Evolutionary conservation across 768 basidiomycete genomes (phyloP), one percentile per base, ranked within the genome.

Genomic region (Tremella yokohamensis): DNA sequence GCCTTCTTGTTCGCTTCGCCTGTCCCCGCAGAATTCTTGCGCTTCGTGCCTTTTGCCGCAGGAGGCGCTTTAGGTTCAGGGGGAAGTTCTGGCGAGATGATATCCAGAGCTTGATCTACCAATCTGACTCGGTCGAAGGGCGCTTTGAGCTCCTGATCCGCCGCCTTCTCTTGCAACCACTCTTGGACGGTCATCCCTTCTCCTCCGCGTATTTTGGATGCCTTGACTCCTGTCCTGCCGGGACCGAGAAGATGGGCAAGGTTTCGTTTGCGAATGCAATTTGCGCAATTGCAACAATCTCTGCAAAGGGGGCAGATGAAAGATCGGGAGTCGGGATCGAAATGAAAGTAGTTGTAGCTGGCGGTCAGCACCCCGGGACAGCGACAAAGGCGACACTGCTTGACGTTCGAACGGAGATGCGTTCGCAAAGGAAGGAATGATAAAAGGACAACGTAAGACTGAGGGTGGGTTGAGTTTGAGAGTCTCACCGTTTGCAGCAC

Each of bases 261-360:
- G 22, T 69, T 62, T 13, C 68, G 65, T 44, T 68, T 70, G 24
- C 67, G 52, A 8, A 76, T 60, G 48, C 74, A 76, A 22, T 56
- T 57, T 13, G 65, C 57, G 55, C 74, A 76, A 42, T 74, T 71
- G 56, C 74, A 76, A 58, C 64, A 63, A 19, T 70, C 68, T 56
- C 60, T 68, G 56, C 74, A 76, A 8, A 67, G 63, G 1, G 74
- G 74, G 53, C 74, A 76, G 54, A 74, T 66, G 60, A 74, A 74
- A 1, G 68, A 62, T 12, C 69, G 62, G 16, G 69, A 58, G 12
- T 71, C 62, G 34, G 61, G 65, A 54, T 74, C 73, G 47, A 76
- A 76, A 8, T 62, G 57, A 54, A 76, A 69, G 42, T 69, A 69
- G 55, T 56, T 59, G 62, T 76, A 74, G 25, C 69, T 69, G 54